phyloP scores from a whole-genome alignment of 192 early-diverging fungal genomes.

The Haplosporangium gracile region DNA sequence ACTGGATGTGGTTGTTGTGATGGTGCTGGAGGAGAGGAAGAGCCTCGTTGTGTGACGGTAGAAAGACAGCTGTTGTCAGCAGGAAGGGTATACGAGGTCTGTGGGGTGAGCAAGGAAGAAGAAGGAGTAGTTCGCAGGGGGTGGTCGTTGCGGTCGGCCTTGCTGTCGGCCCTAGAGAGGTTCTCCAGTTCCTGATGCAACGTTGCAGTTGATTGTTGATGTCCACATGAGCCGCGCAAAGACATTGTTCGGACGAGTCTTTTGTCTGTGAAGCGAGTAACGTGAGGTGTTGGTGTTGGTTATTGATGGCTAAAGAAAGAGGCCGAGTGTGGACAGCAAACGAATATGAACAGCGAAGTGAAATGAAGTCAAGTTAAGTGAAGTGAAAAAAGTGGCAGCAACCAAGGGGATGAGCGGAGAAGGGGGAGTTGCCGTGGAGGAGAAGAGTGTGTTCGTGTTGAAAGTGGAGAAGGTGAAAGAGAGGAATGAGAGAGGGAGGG shows the following conservation, averaged over 20 bases:
- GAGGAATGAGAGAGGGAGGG: not conserved
- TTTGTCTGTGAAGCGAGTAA: not conserved
- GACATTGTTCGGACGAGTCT: not conserved
- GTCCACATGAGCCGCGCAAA: not conserved
- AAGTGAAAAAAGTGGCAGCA: not conserved
- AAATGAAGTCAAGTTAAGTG: slow-evolving; percentile 3
- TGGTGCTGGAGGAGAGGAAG: not conserved
- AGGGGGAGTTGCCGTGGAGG: not conserved
- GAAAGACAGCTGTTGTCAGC: not conserved
- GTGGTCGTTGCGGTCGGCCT: not conserved
- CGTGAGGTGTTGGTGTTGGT: no score
- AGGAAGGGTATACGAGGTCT: not conserved
- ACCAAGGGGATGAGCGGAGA: not conserved
- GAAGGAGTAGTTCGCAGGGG: not conserved
- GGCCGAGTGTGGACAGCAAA: not conserved
- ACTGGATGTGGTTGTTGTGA: not conserved
- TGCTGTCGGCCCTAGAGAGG: not conserved
- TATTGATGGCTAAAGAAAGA: not conserved
- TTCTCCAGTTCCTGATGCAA: not conserved
- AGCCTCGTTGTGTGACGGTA: not conserved
- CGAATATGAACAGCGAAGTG: slow-evolving; percentile 11
- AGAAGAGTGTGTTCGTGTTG: not conserved
- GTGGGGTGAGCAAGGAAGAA: not conserved
- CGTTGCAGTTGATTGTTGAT: not conserved
- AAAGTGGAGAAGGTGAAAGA: not conserved